These are phyloP conservation scores for Lachancea sp. DNA, from an alignment of 805 yeast genomes.

Conservation along the genomic window DNA sequence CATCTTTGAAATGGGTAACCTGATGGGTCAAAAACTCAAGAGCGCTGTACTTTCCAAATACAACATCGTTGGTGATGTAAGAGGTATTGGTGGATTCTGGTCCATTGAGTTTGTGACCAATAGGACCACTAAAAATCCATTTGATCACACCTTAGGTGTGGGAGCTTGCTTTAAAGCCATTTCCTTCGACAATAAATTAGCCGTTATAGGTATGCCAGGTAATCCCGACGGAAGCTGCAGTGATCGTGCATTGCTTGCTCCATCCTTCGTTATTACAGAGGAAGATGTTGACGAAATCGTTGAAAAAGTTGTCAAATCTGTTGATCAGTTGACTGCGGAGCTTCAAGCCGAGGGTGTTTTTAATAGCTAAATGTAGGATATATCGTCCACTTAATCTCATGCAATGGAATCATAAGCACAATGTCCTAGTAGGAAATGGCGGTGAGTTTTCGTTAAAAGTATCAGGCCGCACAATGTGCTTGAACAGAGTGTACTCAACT, in stretches of 20 bases:
- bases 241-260: constrained; percentile 45
- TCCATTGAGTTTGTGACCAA: constrained; percentile 52
- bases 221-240: constrained; percentile 36
- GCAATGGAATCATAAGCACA: no score
- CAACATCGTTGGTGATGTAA: constrained; percentile 48
- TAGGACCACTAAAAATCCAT: constrained; percentile 44
- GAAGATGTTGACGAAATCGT: constrained; percentile 40
- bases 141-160: constrained; percentile 34
- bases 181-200: constrained; percentile 42
- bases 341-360: constrained; percentile 17
- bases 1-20: constrained; percentile 39
- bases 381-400: no score
- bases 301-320: constrained; percentile 36
- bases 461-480: no score
- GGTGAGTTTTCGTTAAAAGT: no score
- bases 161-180: constrained; percentile 33
- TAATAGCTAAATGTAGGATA: not conserved
- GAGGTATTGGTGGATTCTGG: constrained; percentile 61
- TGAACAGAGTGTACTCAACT: no score
- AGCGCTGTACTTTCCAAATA: constrained; percentile 31
- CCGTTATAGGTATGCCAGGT: constrained; percentile 43
- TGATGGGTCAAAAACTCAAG: constrained; percentile 36
- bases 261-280: constrained; percentile 39
- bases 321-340: constrained; percentile 29
- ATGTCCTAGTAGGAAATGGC: no score